phyloP scores from a whole-genome alignment of 2,329 filamentous ascomycete genomes.

The Pseudopithomyces maydicus region DNA sequence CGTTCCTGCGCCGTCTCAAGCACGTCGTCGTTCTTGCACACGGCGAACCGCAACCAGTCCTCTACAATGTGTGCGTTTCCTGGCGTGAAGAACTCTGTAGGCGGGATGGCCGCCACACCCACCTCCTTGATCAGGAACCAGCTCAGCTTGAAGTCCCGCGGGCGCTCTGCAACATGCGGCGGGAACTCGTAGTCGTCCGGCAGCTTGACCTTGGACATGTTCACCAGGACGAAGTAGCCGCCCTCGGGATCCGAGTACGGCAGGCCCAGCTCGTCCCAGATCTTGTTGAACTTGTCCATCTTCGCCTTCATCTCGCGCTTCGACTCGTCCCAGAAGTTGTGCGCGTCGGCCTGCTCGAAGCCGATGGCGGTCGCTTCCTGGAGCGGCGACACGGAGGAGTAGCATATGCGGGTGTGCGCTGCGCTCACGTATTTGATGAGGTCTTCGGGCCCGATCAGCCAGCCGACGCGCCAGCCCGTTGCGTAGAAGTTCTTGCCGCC shows the following conservation, averaged over 20 bases:
- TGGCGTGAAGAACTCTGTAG: constrained; percentile 95
- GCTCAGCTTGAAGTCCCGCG: constrained; percentile 89
- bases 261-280: constrained; percentile 55
- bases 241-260: constrained; percentile 90
- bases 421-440: constrained; percentile 90
- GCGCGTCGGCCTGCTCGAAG: constrained; percentile 84
- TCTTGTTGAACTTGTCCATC: constrained; percentile 81
- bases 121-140: constrained; percentile 98
- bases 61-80: constrained; percentile 82
- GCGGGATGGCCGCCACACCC: constrained; percentile 93
- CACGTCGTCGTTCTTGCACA: constrained; percentile 92
- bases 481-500: constrained; percentile 99
- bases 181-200: constrained; percentile 88
- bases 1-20: constrained; percentile 57
- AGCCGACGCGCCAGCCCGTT: constrained; percentile 95
- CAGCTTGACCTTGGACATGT: constrained; percentile 84
- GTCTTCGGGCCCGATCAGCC: constrained; percentile 87
- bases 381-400: constrained; percentile 87
- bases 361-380: constrained; percentile 94
- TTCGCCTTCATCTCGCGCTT: constrained; percentile 88
- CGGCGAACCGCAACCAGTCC: constrained; percentile 92
- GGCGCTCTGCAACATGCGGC: constrained; percentile 80
- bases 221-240: constrained; percentile 96
- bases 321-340: constrained; percentile 86
- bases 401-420: constrained; percentile 96